Conservation (phyloP, 164 flowering plant species). For the Umbellularia californica region DNA sequence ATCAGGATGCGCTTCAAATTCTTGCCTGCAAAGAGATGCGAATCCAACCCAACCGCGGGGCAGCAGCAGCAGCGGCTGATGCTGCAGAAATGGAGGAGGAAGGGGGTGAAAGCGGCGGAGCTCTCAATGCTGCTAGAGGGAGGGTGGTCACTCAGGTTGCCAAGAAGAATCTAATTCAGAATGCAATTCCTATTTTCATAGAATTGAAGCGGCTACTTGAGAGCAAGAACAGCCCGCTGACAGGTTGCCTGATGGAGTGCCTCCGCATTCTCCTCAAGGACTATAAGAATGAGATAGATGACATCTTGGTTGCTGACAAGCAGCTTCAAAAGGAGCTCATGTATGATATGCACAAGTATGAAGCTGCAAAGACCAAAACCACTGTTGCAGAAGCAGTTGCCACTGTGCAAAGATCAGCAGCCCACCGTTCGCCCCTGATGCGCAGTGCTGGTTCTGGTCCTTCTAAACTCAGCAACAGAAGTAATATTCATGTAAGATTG, state of each 20-base stretch:
- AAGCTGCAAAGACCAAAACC: slow-evolving; percentile 51
- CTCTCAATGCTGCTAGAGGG: slow-evolving; percentile 52
- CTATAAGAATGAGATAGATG: slow-evolving; percentile 92
- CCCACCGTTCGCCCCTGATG: slow-evolving; percentile 26
- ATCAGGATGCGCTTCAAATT: slow-evolving; percentile 81
- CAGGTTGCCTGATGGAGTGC: slow-evolving; percentile 96
- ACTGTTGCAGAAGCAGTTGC: slow-evolving; percentile 49
- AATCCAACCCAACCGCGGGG: slow-evolving; percentile 49
- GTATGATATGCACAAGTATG: slow-evolving; percentile 90
- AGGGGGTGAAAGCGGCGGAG: slow-evolving; percentile 39
- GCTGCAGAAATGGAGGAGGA: slow-evolving; percentile 64
- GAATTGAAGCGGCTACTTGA: slow-evolving; percentile 83
- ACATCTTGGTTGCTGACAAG: slow-evolving; percentile 78
- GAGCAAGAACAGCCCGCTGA: slow-evolving; percentile 86
- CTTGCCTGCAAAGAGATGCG: slow-evolving; percentile 90
- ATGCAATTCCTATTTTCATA: slow-evolving; percentile 87
- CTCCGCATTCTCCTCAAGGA: slow-evolving; percentile 83
- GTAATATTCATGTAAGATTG: slow-evolving; percentile 12
- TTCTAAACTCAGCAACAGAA: not conserved
- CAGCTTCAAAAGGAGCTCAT: slow-evolving; percentile 93
- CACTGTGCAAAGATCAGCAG: slow-evolving; percentile 28
- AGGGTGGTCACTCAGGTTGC: slow-evolving; percentile 77
- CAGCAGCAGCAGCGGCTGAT: slow-evolving; percentile 37
- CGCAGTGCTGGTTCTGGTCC: slow-evolving; percentile 3
- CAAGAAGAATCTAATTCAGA: slow-evolving; percentile 77